phyloP scores from a whole-genome alignment of 805 yeast genomes.

The Sugiyamaella floridensis region DNA sequence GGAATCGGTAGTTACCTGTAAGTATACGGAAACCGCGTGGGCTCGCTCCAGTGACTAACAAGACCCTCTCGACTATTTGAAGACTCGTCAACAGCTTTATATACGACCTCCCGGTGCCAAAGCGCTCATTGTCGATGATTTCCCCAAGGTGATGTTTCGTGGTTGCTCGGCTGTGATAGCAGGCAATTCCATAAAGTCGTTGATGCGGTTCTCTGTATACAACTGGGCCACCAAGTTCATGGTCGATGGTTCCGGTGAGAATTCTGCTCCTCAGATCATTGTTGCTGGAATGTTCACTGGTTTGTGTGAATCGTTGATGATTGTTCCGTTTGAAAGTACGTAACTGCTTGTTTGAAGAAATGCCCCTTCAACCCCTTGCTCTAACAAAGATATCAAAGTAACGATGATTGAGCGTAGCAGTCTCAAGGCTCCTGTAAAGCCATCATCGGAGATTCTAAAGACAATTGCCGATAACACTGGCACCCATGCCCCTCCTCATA shows the following conservation, averaged over 20 bases:
- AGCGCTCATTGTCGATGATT: conserved; percentile 5
- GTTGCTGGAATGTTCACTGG: conserved; percentile 85
- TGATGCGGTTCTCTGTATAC: conserved; percentile 66
- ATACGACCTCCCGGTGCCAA: conserved; percentile 4
- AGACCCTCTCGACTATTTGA: conserved; percentile 38
- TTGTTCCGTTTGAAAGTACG: conserved; percentile 78
- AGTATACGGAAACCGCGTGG: conserved; percentile 12
- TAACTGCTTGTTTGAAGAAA: not conserved
- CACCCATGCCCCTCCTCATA: not conserved
- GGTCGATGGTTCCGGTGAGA: conserved; percentile 50
- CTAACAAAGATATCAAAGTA: conserved; percentile 17
- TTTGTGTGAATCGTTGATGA: conserved; percentile 60
- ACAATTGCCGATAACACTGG: not conserved
- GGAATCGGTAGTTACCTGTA: conserved; percentile 34
- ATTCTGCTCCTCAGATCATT: conserved; percentile 64
- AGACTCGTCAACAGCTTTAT: conserved; percentile 32
- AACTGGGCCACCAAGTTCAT: conserved; percentile 64
- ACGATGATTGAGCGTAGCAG: conserved; percentile 23
- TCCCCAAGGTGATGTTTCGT: conserved; percentile 29
- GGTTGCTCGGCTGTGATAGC: conserved; percentile 74
- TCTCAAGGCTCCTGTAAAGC: not conserved
- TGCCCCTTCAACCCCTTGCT: too few relatives aligned
- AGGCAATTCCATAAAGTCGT: conserved; percentile 69
- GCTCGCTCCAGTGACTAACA: conserved; percentile 10
- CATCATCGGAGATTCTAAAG: not conserved